Base-by-base conservation (phyloP, 768 basidiomycete genomes). In the Ramaria sp. region DNA sequence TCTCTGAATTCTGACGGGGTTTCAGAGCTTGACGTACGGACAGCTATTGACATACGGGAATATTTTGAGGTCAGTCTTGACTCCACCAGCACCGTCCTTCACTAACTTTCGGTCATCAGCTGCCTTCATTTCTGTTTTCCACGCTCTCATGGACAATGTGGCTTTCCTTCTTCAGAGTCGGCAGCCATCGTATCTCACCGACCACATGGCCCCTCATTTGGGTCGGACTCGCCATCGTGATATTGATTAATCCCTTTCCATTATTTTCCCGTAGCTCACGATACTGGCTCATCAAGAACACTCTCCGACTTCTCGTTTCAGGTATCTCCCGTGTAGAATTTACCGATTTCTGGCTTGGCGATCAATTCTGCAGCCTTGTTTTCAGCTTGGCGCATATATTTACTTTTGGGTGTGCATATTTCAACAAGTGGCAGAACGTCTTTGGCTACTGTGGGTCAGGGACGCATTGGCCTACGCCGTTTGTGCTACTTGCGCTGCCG, bases 261-360 rank as follows among this genome's bases (percentile, higher is more conserved):
- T 59, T 90, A 10, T 66, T 81, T 38, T 78, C 75, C 63, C 75
- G 75, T 25, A 61, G 77, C 41, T 81, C 85, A 0, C 73, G 95
- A 39, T 90, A 78, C 69, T 99, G 96, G 96, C 65, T 91, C 37
- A 61, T 93, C 25, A 78, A 72, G 61, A 81, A 75, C 37, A 56
- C 85, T 16, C 76, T 73, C 15, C 77, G 79, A 51, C 75, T 92
- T 20, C 69, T 88, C 22, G 65, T 78, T 8, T 81, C 88, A 18
- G 93, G 94, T 2, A 72, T 72, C 30, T 77, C 76, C 48, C 73
- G 71, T 12, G 91, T 94, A 56, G 90, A 87, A 82, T 92, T 92
- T 64, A 69, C 82, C 15, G 89, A 90, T 72, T 88, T 91, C 79
- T 92, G 89, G 89, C 73, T 91, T 65, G 89, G 87, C 13, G 89